Evolutionary conservation across 305 asterid genomes (phyloP).

Genomic region (Fraxinus baroniana): DNA sequence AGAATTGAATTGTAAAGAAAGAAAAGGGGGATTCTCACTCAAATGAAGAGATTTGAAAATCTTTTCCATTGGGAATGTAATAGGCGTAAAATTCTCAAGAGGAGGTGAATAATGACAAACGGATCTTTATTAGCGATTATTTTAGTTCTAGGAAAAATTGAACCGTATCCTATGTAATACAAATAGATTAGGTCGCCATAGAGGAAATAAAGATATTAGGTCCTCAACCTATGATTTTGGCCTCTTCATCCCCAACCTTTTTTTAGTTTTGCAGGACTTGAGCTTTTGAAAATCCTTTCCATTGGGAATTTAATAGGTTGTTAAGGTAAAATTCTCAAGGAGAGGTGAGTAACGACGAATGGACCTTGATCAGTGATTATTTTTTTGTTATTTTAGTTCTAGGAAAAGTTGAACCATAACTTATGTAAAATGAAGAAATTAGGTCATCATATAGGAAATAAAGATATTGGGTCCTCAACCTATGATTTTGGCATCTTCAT

Average conservation of each 20-base stretch:
- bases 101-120: too few relatives aligned
- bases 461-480: not conserved
- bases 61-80: not conserved
- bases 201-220: not conserved
- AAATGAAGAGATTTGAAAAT: not conserved
- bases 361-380: not conserved
- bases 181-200: not conserved
- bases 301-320: not conserved
- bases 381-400: not conserved
- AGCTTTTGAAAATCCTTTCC: not conserved
- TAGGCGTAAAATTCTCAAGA: not conserved
- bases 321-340: not conserved
- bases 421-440: not conserved
- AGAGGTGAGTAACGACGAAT: not conserved
- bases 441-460: not conserved
- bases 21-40: not conserved
- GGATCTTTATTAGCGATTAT: not conserved
- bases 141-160: not conserved
- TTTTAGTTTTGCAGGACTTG: not conserved
- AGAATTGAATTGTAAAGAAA: too few relatives aligned
- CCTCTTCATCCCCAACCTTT: not conserved
- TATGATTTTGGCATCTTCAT: not conserved
- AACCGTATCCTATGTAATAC: not conserved
- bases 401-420: not conserved
- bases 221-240: not conserved